Base-by-base conservation (phyloP, 2,329 filamentous ascomycete genomes). In the Aspergillus uvarum region DNA sequence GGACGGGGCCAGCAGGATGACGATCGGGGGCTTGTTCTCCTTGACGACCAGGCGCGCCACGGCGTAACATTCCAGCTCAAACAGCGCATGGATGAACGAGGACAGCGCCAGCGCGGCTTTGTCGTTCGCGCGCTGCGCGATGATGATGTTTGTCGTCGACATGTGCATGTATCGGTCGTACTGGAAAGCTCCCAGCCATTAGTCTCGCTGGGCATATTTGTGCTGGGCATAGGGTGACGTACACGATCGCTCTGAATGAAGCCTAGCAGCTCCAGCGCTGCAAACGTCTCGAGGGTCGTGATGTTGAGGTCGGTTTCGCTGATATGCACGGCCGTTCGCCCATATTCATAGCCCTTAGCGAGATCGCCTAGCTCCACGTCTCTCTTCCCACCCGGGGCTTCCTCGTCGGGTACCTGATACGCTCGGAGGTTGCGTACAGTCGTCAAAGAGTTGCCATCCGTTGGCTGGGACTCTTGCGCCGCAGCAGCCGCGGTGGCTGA, bases 331-430 rank as follows among this genome's bases (percentile, higher is more conserved):
- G 91, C 92, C 0, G 94, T 97, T 59, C 92, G 85, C 50, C 95
- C 95, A 72, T 99, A 99, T 70, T 92, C 88, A 70, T 94, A 99
- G 0, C 95, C 95, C 73, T 92, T 96, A n/a, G 91, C 91, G 42
- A 99, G 82, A 16, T 91, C 86, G 14, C 96, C 92, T 59, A 87
- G 87, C 29, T 90, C 86, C 26, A 99, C 87, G 56, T 96, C 91
- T 56, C 83, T 84, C 77, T 94, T 96, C 12, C 90, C 90, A 16
- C 91, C 92, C 0, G 89, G 87, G 0, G 87, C 87, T 44, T 84
- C 80, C 5, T 89, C 84, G 62, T 97, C 91, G 42, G 88, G 85
- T 60, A 98, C 85, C 68, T 89, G 89, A 76, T 98, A 99, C 1
- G 86, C 86, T 47, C 91, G 86, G n/a, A 88, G 82, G 60, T 85